These are phyloP conservation scores for Rhododendron kiyosumense DNA, from an alignment of 148 eudicot species.

Conservation along the genomic window DNA sequence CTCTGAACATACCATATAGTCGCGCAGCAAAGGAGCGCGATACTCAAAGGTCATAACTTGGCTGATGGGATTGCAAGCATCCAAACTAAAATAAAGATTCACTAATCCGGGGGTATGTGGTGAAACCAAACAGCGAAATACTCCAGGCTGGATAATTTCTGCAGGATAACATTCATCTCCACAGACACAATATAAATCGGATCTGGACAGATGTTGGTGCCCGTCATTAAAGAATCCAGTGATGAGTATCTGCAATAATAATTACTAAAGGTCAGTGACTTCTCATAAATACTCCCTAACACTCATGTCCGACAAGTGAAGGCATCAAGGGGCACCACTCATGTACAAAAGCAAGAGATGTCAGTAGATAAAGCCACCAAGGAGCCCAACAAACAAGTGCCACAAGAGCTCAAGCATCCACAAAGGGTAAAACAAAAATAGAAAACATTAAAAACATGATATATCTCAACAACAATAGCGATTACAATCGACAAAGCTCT, in stretches of 20 bases:
- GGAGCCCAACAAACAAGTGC: not conserved
- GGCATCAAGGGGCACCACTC: not conserved
- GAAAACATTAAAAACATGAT: not conserved
- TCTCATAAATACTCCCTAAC: not conserved
- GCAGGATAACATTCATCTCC: constrained; percentile 63
- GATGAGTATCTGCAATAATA: constrained; percentile 65
- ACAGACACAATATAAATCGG: constrained; percentile 55
- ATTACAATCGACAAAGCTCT: not conserved
- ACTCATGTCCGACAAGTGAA: not conserved
- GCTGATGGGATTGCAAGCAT: constrained; percentile 67
- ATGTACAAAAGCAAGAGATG: not conserved
- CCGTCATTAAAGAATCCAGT: constrained; percentile 66
- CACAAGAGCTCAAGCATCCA: not conserved
- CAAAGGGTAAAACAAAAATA: not conserved
- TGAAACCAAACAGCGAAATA: constrained; percentile 66
- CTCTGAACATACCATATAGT: constrained; percentile 17
- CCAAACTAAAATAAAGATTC: constrained; percentile 69
- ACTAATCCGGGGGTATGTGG: constrained; percentile 65
- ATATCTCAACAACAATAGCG: not conserved
- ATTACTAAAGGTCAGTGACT: constrained; percentile 2
- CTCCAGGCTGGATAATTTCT: constrained; percentile 70
- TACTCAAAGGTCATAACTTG: constrained; percentile 69
- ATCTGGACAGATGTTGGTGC: constrained; percentile 39
- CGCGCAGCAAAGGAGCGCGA: constrained; percentile 34
- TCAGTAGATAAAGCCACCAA: not conserved